phyloP scores from a whole-genome alignment of 495 filamentous ascomycete species.

The Daldinia vernicosa region DNA sequence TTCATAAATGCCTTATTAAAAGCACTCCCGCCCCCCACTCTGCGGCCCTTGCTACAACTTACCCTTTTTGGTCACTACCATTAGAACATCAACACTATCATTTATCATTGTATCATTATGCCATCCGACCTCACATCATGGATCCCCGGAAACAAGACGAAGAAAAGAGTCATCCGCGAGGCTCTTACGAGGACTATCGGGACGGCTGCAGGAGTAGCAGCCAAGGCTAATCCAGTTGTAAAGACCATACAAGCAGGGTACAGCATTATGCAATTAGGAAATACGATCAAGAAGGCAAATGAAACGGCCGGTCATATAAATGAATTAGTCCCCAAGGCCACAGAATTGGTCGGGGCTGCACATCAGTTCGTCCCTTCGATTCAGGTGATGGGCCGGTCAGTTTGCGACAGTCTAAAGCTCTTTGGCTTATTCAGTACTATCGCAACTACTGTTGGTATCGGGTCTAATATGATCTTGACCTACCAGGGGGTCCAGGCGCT shows the following conservation, averaged over 20 bases:
- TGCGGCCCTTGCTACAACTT: not conserved
- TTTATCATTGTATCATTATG: not conserved
- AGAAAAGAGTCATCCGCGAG: not conserved
- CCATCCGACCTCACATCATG: not conserved
- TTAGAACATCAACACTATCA: not conserved
- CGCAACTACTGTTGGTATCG: conserved; percentile 6
- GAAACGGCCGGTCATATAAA: not conserved
- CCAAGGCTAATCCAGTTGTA: not conserved
- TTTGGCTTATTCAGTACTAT: not conserved
- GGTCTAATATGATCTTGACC: not conserved
- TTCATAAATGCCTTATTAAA: conserved; percentile 4
- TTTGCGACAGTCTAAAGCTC: conserved; percentile 4
- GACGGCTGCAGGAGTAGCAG: not conserved
- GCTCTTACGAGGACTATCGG: not conserved
- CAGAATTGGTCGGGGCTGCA: not conserved
- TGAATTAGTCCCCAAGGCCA: not conserved
- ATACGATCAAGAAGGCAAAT: not conserved
- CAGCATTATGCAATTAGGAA: not conserved
- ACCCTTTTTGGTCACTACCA: not conserved
- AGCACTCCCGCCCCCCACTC: not conserved
- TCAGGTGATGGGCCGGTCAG: conserved; percentile 1
- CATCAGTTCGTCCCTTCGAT: conserved; percentile 7
- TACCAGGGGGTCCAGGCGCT: conserved; percentile 7
- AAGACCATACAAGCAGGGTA: conserved; percentile 7
- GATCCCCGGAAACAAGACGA: not conserved